Evolutionary conservation across 2,329 filamentous ascomycete genomes (phyloP).

Genomic region (Ophiostoma pallidulum): DNA sequence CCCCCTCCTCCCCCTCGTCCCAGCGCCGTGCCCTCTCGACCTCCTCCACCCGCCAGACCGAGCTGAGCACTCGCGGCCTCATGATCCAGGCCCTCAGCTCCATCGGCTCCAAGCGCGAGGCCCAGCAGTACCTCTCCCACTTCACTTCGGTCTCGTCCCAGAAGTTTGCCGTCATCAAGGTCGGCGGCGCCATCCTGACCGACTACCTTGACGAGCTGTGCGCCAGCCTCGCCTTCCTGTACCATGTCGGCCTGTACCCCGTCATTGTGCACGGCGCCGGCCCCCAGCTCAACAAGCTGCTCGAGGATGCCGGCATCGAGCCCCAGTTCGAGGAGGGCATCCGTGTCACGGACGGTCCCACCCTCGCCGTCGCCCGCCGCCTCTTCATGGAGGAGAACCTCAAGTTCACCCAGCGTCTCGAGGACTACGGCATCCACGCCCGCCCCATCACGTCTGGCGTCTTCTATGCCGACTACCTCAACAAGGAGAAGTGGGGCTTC

Average conservation of each 20-base stretch:
- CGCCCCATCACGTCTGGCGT: constrained; percentile 83
- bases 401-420: constrained; percentile 80
- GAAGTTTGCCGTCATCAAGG: constrained; percentile 97
- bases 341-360: constrained; percentile 90
- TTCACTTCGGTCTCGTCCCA: constrained; percentile 95
- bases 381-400: constrained; percentile 94
- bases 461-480: constrained; percentile 86
- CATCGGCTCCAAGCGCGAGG: constrained; percentile 91
- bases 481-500: constrained; percentile 92
- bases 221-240: constrained; percentile 79
- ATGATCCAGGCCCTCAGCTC: constrained; percentile 89
- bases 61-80: constrained; percentile 63
- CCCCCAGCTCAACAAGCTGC: constrained; percentile 79
- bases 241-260: constrained; percentile 89
- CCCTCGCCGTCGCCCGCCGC: constrained; percentile 78
- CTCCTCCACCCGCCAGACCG: constrained; percentile 26
- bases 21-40: constrained; percentile 26
- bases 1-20: not conserved
- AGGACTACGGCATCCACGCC: constrained; percentile 80
- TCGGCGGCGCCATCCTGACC: constrained; percentile 89
- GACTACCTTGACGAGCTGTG: constrained; percentile 90
- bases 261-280: constrained; percentile 94
- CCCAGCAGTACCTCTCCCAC: constrained; percentile 94
- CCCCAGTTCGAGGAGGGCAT: constrained; percentile 96
- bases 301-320: constrained; percentile 85